These are phyloP conservation scores for Xylariaceae sp. DNA, from an alignment of 2,329 filamentous ascomycete genomes.

Conservation along the genomic window DNA sequence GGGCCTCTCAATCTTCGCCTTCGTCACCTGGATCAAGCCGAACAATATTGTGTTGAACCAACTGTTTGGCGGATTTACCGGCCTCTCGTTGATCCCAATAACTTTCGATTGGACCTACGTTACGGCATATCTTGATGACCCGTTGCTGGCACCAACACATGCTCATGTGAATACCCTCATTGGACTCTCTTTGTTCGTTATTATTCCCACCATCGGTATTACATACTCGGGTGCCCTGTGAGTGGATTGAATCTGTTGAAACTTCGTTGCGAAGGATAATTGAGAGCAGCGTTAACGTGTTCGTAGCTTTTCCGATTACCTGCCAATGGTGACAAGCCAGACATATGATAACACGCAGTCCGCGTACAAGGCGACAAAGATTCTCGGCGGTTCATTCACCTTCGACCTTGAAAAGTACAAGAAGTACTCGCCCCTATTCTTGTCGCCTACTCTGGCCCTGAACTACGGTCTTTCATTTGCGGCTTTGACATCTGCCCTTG, in stretches of 20 bases:
- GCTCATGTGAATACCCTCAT: conserved; percentile 41
- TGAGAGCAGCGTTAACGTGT: conserved; percentile 11
- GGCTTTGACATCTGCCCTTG: conserved; percentile 42
- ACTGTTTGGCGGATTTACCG: conserved; percentile 44
- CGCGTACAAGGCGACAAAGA: conserved; percentile 46
- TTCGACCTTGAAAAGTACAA: conserved; percentile 49
- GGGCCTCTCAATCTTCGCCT: conserved; percentile 44
- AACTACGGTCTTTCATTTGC: conserved; percentile 50
- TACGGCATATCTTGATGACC: conserved; percentile 34
- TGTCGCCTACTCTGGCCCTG: conserved; percentile 42
- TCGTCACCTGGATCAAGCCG: conserved; percentile 44
- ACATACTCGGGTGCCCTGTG: conserved; percentile 41
- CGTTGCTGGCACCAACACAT: conserved; percentile 33
- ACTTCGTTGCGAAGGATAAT: not conserved
- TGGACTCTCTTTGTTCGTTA: conserved; percentile 38
- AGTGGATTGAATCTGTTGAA: conserved; percentile 13
- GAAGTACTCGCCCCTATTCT: conserved; percentile 50
- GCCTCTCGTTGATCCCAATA: conserved; percentile 39
- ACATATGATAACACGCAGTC: conserved; percentile 53
- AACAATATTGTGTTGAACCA: conserved; percentile 44
- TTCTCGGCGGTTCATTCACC: conserved; percentile 44
- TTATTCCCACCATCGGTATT: conserved; percentile 43
- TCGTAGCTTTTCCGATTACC: conserved; percentile 43
- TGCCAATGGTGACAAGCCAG: conserved; percentile 50
- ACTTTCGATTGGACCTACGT: conserved; percentile 42